These are phyloP conservation scores for Aspergillus sp. DNA, from an alignment of 2,329 filamentous ascomycete species.

Conservation along the genomic window DNA sequence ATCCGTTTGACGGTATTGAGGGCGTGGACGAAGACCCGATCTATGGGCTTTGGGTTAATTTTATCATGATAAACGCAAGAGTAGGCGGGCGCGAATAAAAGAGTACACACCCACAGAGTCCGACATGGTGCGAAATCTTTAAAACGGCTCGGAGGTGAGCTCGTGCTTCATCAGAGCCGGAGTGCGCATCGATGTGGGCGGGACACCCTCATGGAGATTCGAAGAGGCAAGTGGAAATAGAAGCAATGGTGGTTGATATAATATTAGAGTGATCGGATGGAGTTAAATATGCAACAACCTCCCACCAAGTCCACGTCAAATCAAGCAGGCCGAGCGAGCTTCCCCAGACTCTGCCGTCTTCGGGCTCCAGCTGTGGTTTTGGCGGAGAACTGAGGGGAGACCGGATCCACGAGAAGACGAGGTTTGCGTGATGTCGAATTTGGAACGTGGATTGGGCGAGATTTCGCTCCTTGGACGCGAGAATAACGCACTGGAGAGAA, in stretches of 20 bases:
- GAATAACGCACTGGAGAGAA: neutral
- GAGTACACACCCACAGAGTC: constrained; percentile 51
- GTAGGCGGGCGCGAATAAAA: neutral
- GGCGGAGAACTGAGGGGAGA: constrained; percentile 10
- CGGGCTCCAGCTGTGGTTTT: constrained; percentile 1
- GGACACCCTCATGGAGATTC: constrained; percentile 33
- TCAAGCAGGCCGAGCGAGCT: constrained; percentile 10
- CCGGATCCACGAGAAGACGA: neutral
- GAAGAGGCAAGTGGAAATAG: neutral
- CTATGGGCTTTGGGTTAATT: constrained; percentile 52
- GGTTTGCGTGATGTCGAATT: neutral
- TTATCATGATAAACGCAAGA: neutral
- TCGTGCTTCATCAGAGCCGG: constrained; percentile 41
- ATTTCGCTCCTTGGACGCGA: neutral
- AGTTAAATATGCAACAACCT: neutral
- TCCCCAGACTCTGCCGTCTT: constrained; percentile 25
- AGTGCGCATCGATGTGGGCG: constrained; percentile 31
- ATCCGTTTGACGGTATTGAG: constrained; percentile 99
- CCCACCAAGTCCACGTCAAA: neutral
- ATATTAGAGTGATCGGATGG: no score
- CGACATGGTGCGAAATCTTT: constrained; percentile 45
- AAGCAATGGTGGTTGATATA: neutral
- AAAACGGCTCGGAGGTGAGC: constrained; percentile 20
- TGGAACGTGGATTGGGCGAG: neutral
- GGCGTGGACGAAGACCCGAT: constrained; percentile 98